A percentile compares a stretch with the other conserved stretches of the same genome.
Evolutionary conservation across 2,329 filamentous ascomycete genomes (phyloP).

Genomic region (Bipolaris sorokiniana): DNA sequence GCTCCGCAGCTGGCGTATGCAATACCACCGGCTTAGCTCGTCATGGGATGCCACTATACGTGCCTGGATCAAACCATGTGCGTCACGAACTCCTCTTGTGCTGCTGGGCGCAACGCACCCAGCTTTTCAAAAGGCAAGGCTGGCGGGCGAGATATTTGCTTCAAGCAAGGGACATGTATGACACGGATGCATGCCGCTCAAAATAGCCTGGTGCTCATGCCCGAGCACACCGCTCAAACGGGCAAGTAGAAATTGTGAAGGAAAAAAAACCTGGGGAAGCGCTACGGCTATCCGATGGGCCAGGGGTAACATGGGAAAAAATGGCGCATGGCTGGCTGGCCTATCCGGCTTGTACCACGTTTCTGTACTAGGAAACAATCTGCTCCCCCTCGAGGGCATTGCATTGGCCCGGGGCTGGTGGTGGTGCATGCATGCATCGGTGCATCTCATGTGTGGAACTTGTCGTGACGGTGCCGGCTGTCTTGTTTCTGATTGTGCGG

Average conservation of each 20-base stretch:
- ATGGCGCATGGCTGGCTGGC: constrained; percentile 28
- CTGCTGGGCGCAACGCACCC: constrained; percentile 6
- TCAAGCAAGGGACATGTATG: constrained; percentile 22
- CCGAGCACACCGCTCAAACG: constrained; percentile 31
- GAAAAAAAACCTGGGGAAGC: constrained; percentile 32
- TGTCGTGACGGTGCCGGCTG: constrained; percentile 38
- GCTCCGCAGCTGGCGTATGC: constrained; percentile 23
- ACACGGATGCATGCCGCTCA: constrained; percentile 23
- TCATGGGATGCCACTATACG: constrained; percentile 22
- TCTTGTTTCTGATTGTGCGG: constrained; percentile 41
- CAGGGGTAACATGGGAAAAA: constrained; percentile 21
- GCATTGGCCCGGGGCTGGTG: constrained; percentile 35
- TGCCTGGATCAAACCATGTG: constrained; percentile 9
- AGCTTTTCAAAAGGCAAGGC: constrained; percentile 2
- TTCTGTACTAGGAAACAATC: constrained; percentile 33
- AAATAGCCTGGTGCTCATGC: constrained; percentile 27
- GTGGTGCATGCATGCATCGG: constrained; percentile 45
- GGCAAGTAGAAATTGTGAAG: constrained; percentile 15
- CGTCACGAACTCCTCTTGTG: constrained; percentile 19
- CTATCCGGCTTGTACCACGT: constrained; percentile 28
- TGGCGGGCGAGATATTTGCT: constrained; percentile 18
- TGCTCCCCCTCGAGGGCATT: constrained; percentile 34
- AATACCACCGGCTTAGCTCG: constrained; percentile 17
- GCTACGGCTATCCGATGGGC: constrained; percentile 12
- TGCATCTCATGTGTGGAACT: constrained; percentile 33